A percentile compares a stretch with the other conserved stretches of the same genome.
These are phyloP conservation scores for Rhizopus microsporus DNA, from an alignment of 371 early-diverging fungal species.

Conservation along the genomic window DNA sequence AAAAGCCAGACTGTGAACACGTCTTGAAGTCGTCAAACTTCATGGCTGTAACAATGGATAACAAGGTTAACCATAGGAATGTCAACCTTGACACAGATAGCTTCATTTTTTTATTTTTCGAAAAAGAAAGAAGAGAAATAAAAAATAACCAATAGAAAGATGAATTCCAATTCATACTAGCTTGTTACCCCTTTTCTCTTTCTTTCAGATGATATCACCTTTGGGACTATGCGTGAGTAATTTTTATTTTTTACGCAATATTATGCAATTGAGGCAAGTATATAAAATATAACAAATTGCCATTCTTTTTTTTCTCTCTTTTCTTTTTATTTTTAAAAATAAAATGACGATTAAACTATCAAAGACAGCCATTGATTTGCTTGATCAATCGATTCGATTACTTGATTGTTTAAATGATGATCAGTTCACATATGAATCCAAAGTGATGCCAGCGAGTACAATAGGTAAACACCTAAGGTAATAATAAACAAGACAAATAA, in stretches of 20 bases:
- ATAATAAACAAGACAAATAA: slow-evolving; percentile 28
- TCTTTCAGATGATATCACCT: too few relatives aligned
- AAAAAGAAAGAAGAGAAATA: too few relatives aligned
- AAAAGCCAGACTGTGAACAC: slow-evolving; percentile 89
- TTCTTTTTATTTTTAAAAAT: slow-evolving; percentile 1
- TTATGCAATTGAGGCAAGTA: too few relatives aligned
- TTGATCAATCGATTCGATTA: slow-evolving; percentile 24
- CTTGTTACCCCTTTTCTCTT: too few relatives aligned
- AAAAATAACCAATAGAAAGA: too few relatives aligned
- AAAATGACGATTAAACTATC: background rate
- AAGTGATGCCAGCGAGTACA: slow-evolving; percentile 59
- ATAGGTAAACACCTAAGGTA: slow-evolving; percentile 72
- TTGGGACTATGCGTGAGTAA: too few relatives aligned
- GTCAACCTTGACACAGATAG: too few relatives aligned
- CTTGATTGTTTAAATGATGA: slow-evolving; percentile 9
- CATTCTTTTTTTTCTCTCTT: slow-evolving; percentile 1
- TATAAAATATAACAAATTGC: too few relatives aligned
- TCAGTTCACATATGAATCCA: slow-evolving; percentile 47
- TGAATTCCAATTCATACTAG: too few relatives aligned
- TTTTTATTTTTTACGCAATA: too few relatives aligned
- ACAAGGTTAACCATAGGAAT: background rate
- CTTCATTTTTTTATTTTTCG: too few relatives aligned
- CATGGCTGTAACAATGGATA: slow-evolving; percentile 26
- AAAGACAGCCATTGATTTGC: slow-evolving; percentile 9
- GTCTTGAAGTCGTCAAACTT: slow-evolving; percentile 86